Base-by-base conservation (phyloP, 805 yeast species). In the Saccharomycopsis schoenii region DNA sequence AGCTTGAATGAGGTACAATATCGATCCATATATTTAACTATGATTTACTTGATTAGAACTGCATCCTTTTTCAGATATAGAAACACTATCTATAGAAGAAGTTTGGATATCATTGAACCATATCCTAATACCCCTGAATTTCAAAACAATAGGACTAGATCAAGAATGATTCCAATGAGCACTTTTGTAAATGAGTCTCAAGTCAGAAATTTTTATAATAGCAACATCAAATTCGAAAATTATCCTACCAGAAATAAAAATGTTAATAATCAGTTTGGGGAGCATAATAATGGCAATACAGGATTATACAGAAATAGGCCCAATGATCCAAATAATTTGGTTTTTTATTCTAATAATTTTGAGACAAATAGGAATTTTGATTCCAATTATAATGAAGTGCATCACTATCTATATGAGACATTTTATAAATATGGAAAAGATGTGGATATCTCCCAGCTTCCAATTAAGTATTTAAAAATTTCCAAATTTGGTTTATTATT, bases 101-200 rank as follows among this genome's bases (percentile, higher is more conserved):
- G 47, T 56, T 37, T 57, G 1, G 25, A 24, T 1, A 39, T 52
- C n/a, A 19, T 17, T 8, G 39, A 56, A 1, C 62, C 62, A 4
- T 61, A 34, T 34, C 62, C 62, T 1, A 41, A 57, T 1, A 52
- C 58, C 15, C 55, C 60, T 8, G 39, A 34, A n/a, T 61, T 59
- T 37, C 43, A 59, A 4, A 10, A 47, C 34, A 43, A 41, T 9
- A 21, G 62, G 10, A 36, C 39, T 10, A 21, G 37, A 29, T 59
- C 61, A n/a, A 37, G 64, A 19, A 40, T n/a, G 41, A 9, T 51
- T n/a, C 34, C 52, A 2, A 15, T 47, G 3, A n/a, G 29, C 2
- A 17, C 15, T 11, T 61, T 59, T 43, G 41, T 61, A n/a, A 47
- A 54, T 2, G 64, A 61, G 43, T 15, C 15, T 2, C 56, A 34